phyloP scores from a whole-genome alignment of 192 early-diverging fungal species.

The Coemansia sp. region DNA sequence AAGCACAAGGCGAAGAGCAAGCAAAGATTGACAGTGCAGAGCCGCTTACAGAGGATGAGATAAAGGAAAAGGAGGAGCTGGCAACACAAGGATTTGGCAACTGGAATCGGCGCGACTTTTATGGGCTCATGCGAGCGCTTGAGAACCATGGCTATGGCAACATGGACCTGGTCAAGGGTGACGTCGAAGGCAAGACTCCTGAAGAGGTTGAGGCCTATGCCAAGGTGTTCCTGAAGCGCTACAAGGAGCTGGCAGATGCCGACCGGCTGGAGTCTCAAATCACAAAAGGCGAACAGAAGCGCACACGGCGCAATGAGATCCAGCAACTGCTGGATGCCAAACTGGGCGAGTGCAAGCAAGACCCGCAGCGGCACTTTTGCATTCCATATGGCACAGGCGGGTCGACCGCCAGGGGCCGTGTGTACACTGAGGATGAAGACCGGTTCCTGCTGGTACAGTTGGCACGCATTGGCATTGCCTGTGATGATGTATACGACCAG shows the following conservation, averaged over 20 bases:
- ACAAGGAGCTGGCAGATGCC: slow-evolving; percentile 85
- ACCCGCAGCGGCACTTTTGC: slow-evolving; percentile 85
- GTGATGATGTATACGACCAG: slow-evolving; percentile 90
- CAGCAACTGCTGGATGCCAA: slow-evolving; percentile 78
- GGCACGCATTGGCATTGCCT: slow-evolving; percentile 83
- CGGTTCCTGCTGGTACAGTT: slow-evolving; percentile 89
- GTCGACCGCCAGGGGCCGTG: slow-evolving; percentile 74
- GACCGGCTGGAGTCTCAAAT: slow-evolving; percentile 85
- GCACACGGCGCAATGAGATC: slow-evolving; percentile 76
- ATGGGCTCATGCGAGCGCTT: slow-evolving; percentile 77
- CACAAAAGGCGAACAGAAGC: slow-evolving; percentile 81
- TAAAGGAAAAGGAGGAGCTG: slow-evolving; percentile 69
- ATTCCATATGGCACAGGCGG: slow-evolving; percentile 79
- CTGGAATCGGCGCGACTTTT: slow-evolving; percentile 91
- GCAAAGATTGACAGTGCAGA: slow-evolving; percentile 82
- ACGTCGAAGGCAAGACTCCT: slow-evolving; percentile 90
- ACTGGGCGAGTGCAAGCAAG: slow-evolving; percentile 58
- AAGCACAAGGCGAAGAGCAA: slow-evolving; percentile 70
- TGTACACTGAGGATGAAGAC: slow-evolving; percentile 93
- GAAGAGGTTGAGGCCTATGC: slow-evolving; percentile 83
- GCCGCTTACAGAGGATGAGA: slow-evolving; percentile 86
- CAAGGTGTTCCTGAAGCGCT: slow-evolving; percentile 84
- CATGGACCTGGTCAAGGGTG: slow-evolving; percentile 69
- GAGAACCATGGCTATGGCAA: slow-evolving; percentile 81
- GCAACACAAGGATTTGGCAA: slow-evolving; percentile 74